phyloP scores from a whole-genome alignment of 1,139 yeast species.

The Blastobotrys raffinosifermentans region DNA sequence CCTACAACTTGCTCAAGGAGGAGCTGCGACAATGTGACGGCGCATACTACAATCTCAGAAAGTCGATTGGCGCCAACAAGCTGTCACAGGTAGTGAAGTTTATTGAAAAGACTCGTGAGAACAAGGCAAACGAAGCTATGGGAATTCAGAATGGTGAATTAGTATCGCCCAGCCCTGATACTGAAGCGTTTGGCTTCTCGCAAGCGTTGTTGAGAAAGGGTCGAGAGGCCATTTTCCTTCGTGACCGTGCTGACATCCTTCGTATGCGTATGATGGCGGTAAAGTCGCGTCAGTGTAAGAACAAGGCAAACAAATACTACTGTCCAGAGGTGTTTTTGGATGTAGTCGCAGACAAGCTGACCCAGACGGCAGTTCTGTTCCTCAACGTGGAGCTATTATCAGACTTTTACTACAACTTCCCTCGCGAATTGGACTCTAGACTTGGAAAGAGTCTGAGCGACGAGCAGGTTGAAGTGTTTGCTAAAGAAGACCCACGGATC shows the following conservation, averaged over 20 bases:
- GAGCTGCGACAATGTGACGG: slow-evolving; percentile 79
- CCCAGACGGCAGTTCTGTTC: slow-evolving; percentile 88
- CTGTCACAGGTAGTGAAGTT: slow-evolving; percentile 76
- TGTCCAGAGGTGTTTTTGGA: slow-evolving; percentile 94
- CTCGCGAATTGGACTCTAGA: slow-evolving; percentile 80
- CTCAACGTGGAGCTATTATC: slow-evolving; percentile 88
- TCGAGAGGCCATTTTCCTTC: slow-evolving; percentile 76
- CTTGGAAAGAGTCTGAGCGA: slow-evolving; percentile 57
- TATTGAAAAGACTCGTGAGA: slow-evolving; percentile 45
- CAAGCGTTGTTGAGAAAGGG: slow-evolving; percentile 63
- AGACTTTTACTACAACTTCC: slow-evolving; percentile 94
- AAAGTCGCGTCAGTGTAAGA: slow-evolving; percentile 68
- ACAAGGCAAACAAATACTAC: slow-evolving; percentile 73
- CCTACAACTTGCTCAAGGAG: slow-evolving; percentile 67
- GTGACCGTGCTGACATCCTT: slow-evolving; percentile 66
- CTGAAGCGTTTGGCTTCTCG: slow-evolving; percentile 74
- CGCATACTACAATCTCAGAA: slow-evolving; percentile 56
- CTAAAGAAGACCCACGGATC: slow-evolving; percentile 91
- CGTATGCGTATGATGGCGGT: slow-evolving; percentile 71
- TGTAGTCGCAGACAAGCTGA: slow-evolving; percentile 85
- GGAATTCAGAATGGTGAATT: neutral
- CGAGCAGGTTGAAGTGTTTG: slow-evolving; percentile 82
- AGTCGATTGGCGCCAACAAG: slow-evolving; percentile 75
- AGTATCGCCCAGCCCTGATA: slow-evolving; percentile 20
- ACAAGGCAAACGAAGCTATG: slow-evolving; percentile 34